Evolutionary conservation across 2,329 filamentous ascomycete species (phyloP), one percentile per base, ranked within the genome.

Genomic region (Sclerotinia trifoliorum): DNA sequence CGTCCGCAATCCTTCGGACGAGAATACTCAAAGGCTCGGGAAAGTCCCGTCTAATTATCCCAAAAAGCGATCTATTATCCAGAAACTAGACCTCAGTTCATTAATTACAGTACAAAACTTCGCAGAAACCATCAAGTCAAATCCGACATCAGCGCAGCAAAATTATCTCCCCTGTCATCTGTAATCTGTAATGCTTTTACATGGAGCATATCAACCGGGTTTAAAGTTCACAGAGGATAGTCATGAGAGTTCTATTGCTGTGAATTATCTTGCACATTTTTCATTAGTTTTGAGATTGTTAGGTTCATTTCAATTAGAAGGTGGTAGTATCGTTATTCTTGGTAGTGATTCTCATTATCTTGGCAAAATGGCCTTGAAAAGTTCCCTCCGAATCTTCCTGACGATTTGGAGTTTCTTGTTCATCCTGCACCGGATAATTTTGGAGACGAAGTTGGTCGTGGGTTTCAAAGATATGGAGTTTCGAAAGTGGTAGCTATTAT

Each of bases 131-230:
- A 69, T 80, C 58, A 71, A 75, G 3, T 44, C 70, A 0, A n/a
- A n/a, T n/a, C n/a, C n/a, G 75, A 77, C 44, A 73, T 82, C 11
- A n/a, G 66, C 1, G 66, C 73, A 5, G 71, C 73, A 29, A 74
- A 74, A 44, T 68, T 79, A 3, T 78, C 78, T 0, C 77, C 72
- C 2, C 72, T 82, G 32, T 69, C 69, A 21, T 74, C 75, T n/a
- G 78, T 82, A n/a, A 71, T 82, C 32, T 80, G 78, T 70, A 82
- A 81, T 68, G 80, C 80, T 10, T 79, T 77, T 68, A 77, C 78
- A 55, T 80, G 78, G 77, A 80, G 80, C 39, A 70, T 81, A 15
- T 46, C 57, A 13, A 70, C n/a, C 74, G 26, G 75, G 75, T 13
- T 70, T 76, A 2, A 76, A 80, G 66, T 71, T 77, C 32, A 80